phyloP scores from a whole-genome alignment of 2,329 filamentous ascomycete species.

The Seiridium cupressi region DNA sequence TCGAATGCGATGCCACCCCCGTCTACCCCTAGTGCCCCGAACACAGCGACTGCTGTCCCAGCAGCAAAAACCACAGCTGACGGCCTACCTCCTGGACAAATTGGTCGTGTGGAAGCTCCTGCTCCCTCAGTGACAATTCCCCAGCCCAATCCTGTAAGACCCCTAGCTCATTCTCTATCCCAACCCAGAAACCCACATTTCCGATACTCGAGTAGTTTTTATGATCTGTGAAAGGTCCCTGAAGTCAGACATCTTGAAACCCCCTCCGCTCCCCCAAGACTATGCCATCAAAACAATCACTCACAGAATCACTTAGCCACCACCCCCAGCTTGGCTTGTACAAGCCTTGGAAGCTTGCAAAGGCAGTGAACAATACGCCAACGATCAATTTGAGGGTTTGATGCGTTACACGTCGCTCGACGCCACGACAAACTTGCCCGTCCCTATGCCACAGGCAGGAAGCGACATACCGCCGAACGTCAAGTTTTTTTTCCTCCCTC shows the following conservation, averaged over 20 bases:
- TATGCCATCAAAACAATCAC: slow-evolving; percentile 9
- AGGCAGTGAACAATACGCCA: slow-evolving; percentile 63
- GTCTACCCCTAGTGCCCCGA: slow-evolving; percentile 28
- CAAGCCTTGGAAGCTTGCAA: slow-evolving; percentile 69
- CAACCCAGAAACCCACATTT: slow-evolving; percentile 23
- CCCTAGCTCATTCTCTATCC: slow-evolving; percentile 12
- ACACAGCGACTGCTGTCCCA: slow-evolving; percentile 13
- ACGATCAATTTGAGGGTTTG: slow-evolving; percentile 80
- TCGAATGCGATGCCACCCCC: slow-evolving; percentile 33
- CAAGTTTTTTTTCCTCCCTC: slow-evolving; percentile 80
- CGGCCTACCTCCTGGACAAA: slow-evolving; percentile 47
- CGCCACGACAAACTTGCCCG: slow-evolving; percentile 63
- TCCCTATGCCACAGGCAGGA: slow-evolving; percentile 47
- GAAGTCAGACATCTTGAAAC: neutral
- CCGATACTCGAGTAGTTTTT: slow-evolving; percentile 26
- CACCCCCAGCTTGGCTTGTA: slow-evolving; percentile 82
- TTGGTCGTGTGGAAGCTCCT: slow-evolving; percentile 68
- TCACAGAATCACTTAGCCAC: slow-evolving; percentile 56
- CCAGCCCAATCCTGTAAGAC: slow-evolving; percentile 59
- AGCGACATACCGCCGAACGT: slow-evolving; percentile 57
- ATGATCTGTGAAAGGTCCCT: slow-evolving; percentile 23
- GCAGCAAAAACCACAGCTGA: slow-evolving; percentile 17
- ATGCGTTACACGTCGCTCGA: slow-evolving; percentile 91
- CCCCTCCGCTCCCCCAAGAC: neutral
- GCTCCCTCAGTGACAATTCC: slow-evolving; percentile 58